Evolutionary conservation across 371 early-diverging fungal species (phyloP), one percentile per base, ranked within the genome.

Genomic region (Mucor sp.): DNA sequence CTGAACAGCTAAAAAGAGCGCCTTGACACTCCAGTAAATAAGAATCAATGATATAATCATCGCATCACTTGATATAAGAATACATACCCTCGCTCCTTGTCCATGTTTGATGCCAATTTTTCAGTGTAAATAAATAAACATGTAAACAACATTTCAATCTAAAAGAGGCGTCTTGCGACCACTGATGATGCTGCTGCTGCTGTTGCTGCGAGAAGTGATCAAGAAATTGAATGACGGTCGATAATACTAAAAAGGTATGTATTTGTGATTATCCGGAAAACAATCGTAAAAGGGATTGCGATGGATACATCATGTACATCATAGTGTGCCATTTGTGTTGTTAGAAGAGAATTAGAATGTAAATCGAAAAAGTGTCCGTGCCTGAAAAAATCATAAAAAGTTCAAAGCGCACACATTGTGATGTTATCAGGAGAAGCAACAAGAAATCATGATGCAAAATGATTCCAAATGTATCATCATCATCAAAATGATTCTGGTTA

Each of bases 321-420:
- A 14, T 37, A 37, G 14, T 37, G 37, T 37, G 14, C 37, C 37
- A 14, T 37, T 37, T 37, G 44, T 7, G 19, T 44, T 44, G 44
- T 19, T n/a, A 44, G 44, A 44, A 50, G 4, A 50, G 23, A 3
- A 25, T 9, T 50, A 25, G 25, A 23, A 50, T 23, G 21, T 12
- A 50, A 50, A 50, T 50, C 25, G 25, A 50, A 50, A 48, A 50
- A 50, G 50, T 23, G 50, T 50, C 50, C 50, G 50, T 50, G 50
- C 50, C 50, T 50, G 50, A 50, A 50, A 6, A 25, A 47, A 17
- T 23, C 21, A 23, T 4, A 23, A 12, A 23, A 7, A 50, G 33
- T 23, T 50, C 44, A 44, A 44, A 44, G n/a, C 44, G n/a, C 44
- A 44, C n/a, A 44, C 17, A 19, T 44, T 44, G 7, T 44, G 44